Percentiles rank a stretch among this genome's conserved stretches.
These are phyloP conservation scores for Eutrema japonicum DNA, from an alignment of 345 rosid genomes.

Conservation along the genomic window DNA sequence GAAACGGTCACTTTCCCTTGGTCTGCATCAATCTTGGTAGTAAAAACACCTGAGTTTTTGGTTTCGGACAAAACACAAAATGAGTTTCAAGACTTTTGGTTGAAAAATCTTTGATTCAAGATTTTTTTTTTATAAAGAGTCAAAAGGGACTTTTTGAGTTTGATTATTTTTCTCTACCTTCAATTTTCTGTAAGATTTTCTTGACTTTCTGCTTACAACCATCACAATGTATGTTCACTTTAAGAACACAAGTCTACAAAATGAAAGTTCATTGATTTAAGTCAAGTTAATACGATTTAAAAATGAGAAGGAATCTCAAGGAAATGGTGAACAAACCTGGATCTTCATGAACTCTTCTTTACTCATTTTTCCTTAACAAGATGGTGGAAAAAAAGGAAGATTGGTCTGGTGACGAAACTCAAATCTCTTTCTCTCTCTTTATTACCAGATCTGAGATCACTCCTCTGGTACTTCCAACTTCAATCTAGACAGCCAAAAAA, in stretches of 20 bases:
- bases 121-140: conserved; percentile 1
- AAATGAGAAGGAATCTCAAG: conserved; percentile 38
- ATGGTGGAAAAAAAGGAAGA: neutral
- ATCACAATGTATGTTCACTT: conserved; percentile 97
- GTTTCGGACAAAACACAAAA: conserved; percentile 37
- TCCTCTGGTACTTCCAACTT: conserved; percentile 10
- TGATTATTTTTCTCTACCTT: conserved; percentile 51
- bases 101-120: conserved; percentile 1
- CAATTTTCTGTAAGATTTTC: conserved; percentile 91
- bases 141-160: conserved; percentile 18
- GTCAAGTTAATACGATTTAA: neutral
- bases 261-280: neutral
- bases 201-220: conserved; percentile 93
- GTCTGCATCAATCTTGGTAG: conserved; percentile 72
- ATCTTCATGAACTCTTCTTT: conserved; percentile 98
- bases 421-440: conserved; percentile 18
- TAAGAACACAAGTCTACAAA: conserved; percentile 94
- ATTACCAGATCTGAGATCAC: conserved; percentile 59
- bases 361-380: conserved; percentile 61
- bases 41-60: conserved; percentile 67
- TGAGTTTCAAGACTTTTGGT: conserved; percentile 26
- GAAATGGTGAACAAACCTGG: conserved; percentile 57
- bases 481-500: conserved; percentile 24
- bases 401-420: conserved; percentile 7
- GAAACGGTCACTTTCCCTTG: conserved; percentile 85